Base-by-base conservation (phyloP, 1,284 basidiomycete species). In the Heterobasidion occidentale region DNA sequence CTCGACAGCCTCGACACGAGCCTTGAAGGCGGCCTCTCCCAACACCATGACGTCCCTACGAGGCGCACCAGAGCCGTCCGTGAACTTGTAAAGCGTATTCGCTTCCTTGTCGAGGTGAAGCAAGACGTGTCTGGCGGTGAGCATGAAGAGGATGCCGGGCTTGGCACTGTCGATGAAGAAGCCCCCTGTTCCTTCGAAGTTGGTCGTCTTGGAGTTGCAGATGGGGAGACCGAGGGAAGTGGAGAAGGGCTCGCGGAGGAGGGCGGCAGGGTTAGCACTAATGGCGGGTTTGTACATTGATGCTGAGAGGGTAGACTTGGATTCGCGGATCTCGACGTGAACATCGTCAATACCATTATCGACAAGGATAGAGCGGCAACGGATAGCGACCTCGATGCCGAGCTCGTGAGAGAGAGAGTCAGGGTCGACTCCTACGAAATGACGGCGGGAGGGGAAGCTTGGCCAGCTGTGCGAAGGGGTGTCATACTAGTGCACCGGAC, bases 401-500 rank as follows among this genome's bases (percentile, higher is more conserved):
- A 54, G 48, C 34, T 55, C 52, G 48, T 9, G n/a, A 46, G 55
- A 33, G 53, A 60, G 60, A 50, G 56, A 36, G 12, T n/a, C 54
- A 38, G 47, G 60, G 34, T 42, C 17, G 14, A 61, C 59, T 3
- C 64, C 58, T 19, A 65, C 50, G 52, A 52, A 55, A 63, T 44
- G 33, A 60, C 44, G 49, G 55, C 56, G 17, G 53, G 52, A 35
- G 20, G 34, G 46, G 42, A 36, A 35, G 56, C 12, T 27, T 63
- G 50, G 15, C 45, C 54, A 51, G 27, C 54, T 15, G 46, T 2
- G 52, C 67, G 62, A 53, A 67, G 62, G 51, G 65, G 48, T 19
- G 69, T 65, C 12, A 64, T 63, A 53, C 59, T 66, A 27, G 68
- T 65, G 58, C 59, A 67, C n/a, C 58, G 20, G 44, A 68, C 64